Conservation (phyloP, 108 stramenopile species). For the Pseudonitzschia delicatissima region DNA sequence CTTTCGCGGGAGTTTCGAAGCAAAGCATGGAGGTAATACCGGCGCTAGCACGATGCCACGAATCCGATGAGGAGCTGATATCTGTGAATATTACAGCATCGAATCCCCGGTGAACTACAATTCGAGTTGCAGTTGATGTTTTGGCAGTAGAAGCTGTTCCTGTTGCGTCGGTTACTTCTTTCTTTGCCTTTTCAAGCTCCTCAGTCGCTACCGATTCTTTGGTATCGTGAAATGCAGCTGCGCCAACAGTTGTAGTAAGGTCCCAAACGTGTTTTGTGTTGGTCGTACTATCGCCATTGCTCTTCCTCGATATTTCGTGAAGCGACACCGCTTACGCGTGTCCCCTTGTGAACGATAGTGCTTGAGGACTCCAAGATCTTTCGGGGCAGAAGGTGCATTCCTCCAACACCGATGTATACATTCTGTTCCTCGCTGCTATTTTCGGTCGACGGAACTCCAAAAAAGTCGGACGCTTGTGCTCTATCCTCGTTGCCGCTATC, state of each 20-base stretch:
- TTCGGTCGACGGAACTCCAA: slow-evolving; percentile 41
- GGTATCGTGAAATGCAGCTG: slow-evolving; percentile 65
- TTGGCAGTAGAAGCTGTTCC: slow-evolving; percentile 12
- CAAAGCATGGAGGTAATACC: slow-evolving; percentile 51
- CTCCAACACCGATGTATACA: slow-evolving; percentile 25
- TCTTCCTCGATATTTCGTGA: slow-evolving; percentile 13
- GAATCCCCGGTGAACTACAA: slow-evolving; percentile 20
- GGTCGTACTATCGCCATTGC: neutral
- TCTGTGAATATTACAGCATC: slow-evolving; percentile 68
- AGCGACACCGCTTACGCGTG: slow-evolving; percentile 36
- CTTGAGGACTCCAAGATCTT: slow-evolving; percentile 1
- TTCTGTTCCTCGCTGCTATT: neutral
- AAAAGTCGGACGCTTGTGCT: slow-evolving; percentile 39
- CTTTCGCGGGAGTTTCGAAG: slow-evolving; percentile 19
- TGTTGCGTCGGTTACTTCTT: slow-evolving; percentile 2
- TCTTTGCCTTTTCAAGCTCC: neutral
- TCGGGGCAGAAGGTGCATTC: slow-evolving; percentile 26
- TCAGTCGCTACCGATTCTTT: slow-evolving; percentile 20
- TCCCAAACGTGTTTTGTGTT: slow-evolving; percentile 31
- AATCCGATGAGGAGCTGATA: slow-evolving; percentile 41
- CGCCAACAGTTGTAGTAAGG: slow-evolving; percentile 37
- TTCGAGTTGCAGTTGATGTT: neutral
- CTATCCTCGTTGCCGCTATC: neutral
- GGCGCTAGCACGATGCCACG: slow-evolving; percentile 65
- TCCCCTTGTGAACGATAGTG: slow-evolving; percentile 20